These are phyloP conservation scores for Xylariomycetidae sp. DNA, from an alignment of 2,329 filamentous ascomycete species.

Conservation along the genomic window DNA sequence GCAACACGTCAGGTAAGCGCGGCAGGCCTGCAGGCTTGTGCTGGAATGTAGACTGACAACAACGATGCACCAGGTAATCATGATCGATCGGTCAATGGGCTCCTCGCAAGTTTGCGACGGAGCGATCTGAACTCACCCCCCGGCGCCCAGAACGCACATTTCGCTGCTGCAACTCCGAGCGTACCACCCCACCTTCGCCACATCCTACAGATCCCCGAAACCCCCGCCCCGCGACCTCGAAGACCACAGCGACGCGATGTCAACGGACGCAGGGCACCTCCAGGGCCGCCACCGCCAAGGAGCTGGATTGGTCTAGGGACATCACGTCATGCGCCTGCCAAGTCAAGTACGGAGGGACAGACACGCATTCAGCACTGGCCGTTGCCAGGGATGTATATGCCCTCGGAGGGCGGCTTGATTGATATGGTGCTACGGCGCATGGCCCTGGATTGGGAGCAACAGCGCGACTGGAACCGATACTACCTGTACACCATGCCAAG, in stretches of 20 bases:
- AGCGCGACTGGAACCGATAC: slow-evolving; percentile 50
- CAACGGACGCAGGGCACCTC: slow-evolving; percentile 45
- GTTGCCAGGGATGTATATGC: slow-evolving; percentile 41
- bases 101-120: slow-evolving; percentile 52
- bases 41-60: too few species aligned
- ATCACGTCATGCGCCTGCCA: slow-evolving; percentile 20
- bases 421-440: slow-evolving; percentile 45
- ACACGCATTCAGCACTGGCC: slow-evolving; percentile 15
- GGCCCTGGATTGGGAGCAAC: slow-evolving; percentile 48
- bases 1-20: slow-evolving; percentile 17
- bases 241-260: slow-evolving; percentile 38
- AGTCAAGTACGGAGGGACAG: slow-evolving; percentile 6
- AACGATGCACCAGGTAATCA: too few species aligned
- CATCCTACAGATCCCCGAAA: slow-evolving; percentile 54
- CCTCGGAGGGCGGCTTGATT: slow-evolving; percentile 41
- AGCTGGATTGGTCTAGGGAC: slow-evolving; percentile 44
- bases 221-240: slow-evolving; percentile 44
- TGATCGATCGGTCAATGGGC: slow-evolving; percentile 50
- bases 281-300: slow-evolving; percentile 53
- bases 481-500: slow-evolving; percentile 51
- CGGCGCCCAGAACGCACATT: slow-evolving; percentile 23
- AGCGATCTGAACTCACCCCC: slow-evolving; percentile 25
- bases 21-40: slow-evolving; percentile 1
- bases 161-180: slow-evolving; percentile 35
- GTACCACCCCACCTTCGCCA: slow-evolving; percentile 53